Evolutionary conservation across 306 rosid species (phyloP).

Genomic region (Ziziphus jujuba): DNA sequence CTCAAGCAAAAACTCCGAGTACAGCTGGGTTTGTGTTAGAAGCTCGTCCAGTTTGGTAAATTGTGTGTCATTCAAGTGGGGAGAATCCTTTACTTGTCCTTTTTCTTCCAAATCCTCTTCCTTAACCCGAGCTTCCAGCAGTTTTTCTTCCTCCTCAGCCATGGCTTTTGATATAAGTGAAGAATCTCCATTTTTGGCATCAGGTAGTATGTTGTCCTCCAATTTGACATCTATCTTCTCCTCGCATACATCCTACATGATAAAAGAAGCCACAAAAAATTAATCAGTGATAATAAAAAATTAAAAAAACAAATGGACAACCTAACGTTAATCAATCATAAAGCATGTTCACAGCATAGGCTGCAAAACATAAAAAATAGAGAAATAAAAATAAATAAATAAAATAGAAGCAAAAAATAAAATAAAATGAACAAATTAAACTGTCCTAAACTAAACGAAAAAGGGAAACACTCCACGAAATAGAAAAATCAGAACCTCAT

Average conservation of each 20-base stretch:
- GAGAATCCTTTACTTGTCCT: slow-evolving; percentile 30
- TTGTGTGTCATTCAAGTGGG: slow-evolving; percentile 53
- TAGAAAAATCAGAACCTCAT: no score
- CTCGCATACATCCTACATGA: slow-evolving; percentile 45
- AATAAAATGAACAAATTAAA: no score
- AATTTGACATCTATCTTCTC: slow-evolving; percentile 35
- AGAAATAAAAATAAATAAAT: background rate
- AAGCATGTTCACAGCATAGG: background rate
- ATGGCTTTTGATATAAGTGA: slow-evolving; percentile 40
- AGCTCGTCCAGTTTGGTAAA: slow-evolving; percentile 90
- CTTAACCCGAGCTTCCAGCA: slow-evolving; percentile 54
- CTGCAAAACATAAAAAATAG: no score
- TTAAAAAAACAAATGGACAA: background rate
- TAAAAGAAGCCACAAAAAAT: background rate
- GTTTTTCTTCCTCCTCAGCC: slow-evolving; percentile 61
- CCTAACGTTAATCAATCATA: background rate
- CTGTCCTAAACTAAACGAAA: no score
- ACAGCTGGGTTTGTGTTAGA: slow-evolving; percentile 76
- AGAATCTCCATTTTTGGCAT: slow-evolving; percentile 42
- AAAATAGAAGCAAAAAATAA: no score
- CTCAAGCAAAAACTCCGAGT: slow-evolving; percentile 80
- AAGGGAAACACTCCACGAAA: no score
- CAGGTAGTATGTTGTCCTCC: slow-evolving; percentile 38
- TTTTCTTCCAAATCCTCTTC: slow-evolving; percentile 48
- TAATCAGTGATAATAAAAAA: background rate